Percentiles rank a stretch among this genome's conserved stretches.
Conservation (phyloP, 108 stramenopile species). For the Pseudonitzschia multiseries region DNA sequence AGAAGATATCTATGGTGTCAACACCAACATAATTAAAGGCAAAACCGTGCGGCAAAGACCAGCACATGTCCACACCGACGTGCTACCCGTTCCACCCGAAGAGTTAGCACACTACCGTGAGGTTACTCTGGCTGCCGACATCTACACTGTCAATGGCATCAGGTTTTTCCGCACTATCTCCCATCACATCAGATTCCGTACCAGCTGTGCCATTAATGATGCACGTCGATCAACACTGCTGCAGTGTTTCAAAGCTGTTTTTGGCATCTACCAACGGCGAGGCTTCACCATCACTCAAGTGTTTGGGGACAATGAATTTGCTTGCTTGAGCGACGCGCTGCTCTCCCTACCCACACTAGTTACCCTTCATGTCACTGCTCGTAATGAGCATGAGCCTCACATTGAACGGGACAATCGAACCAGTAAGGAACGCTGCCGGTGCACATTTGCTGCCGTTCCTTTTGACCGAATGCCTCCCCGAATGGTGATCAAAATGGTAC, state of each 20-base stretch:
- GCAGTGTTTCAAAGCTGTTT: neutral
- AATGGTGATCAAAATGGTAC: neutral
- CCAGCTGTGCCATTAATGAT: no score
- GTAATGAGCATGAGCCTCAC: neutral
- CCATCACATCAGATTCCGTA: no score
- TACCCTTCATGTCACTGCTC: no score
- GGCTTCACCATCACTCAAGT: neutral
- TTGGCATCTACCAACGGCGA: neutral
- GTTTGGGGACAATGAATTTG: neutral
- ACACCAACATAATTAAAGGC: no score
- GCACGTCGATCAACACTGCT: neutral
- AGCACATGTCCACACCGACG: no score
- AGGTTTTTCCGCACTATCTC: no score
- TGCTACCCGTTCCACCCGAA: no score
- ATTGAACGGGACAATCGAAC: neutral
- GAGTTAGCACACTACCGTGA: no score
- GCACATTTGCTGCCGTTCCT: neutral
- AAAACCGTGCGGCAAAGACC: no score
- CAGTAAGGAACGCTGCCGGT: neutral
- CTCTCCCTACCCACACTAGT: neutral
- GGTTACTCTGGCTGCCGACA: no score
- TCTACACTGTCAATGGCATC: no score
- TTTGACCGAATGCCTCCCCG: neutral
- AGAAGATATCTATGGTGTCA: no score
- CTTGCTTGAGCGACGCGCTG: neutral